Base-by-base conservation (phyloP, 495 filamentous ascomycete species). In the Chaetomium fimeti region DNA sequence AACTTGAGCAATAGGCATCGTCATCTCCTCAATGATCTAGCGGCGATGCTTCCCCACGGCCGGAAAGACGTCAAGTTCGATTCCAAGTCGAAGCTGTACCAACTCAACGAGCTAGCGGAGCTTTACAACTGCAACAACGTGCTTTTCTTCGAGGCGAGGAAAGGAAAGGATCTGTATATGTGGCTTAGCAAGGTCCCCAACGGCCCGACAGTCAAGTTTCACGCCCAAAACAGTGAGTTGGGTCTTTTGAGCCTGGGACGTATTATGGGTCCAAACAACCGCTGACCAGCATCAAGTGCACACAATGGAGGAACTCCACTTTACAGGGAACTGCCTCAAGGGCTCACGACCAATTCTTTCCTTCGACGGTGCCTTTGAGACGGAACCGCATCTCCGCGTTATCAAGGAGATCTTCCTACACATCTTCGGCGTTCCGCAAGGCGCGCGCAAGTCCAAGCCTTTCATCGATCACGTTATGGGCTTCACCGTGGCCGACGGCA, bases 91-190 rank as follows among this genome's bases (percentile, higher is more conserved):
- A 92, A 95, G 70, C 88, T 96, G 63, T 87, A 90, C 75, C 87
- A 96, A 70, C 85, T 99, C 9, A 98, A 98, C 79, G 93, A 96
- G 74, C 87, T 98, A 18, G 94, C 94, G 45, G 93, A 99, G 68
- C 85, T 99, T 22, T 96, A 97, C 82, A 98, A 97, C 69, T 97
- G 93, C 86, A 99, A 99, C 79, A 94, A 97, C 76, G 87, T 98
- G 57, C 83, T 96, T 65, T 99, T 96, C 79, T 94, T 97, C 74
- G 94, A 98, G 79, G 94, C 92, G 60, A 82, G 92, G 65, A 98
- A 98, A 78, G 91, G 91, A 43, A 88, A 95, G 75, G 94, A 98
- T 82, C 78, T 95, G 40, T 98, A 97, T 74, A 83, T 93, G 51
- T 97, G 93, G 93, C 84, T 97, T 72, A 85, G 89, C 76, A 95